Base-by-base conservation (phyloP, 148 eudicot genomes). In the Rheum nobile region DNA sequence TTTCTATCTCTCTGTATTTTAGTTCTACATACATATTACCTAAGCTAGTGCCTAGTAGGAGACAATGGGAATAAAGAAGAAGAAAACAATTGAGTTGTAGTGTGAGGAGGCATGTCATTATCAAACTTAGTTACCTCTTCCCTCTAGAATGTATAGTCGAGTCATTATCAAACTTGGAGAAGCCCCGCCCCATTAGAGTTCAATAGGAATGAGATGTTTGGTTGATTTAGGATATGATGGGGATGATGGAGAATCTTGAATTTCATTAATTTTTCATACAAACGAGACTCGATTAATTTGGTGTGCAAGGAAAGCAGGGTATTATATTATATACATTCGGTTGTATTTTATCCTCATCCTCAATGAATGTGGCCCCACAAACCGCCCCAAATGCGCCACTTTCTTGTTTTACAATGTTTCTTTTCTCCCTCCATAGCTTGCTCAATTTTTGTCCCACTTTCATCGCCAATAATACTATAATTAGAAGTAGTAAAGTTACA, bases 361-460 rank as follows among this genome's bases (percentile, higher is more conserved):
- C 8, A 24, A 24, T 55, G 12, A 55, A 55, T 8, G 28, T 79
- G 83, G 86, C 79, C 86, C 89, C 91, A 88, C 86, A 86, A 88
- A 84, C 91, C 91, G 89, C 88, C 89, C 89, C 84, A 88, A 72
- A 81, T 73, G 37, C 78, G 75, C 77, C 75, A 82, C 84, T 84
- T 79, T 79, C 91, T 83, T 88, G 31, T 46, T 79, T 83, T 81
- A 75, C 86, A 88, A 86, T 84, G 75, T 82, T 52, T 78, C 75
- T 39, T 43, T 76, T 41, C 73, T 44, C 67, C 35, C 80, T 83
- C 24, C 77, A 73, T 75, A 7, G 57, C 57, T 50, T 19, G 57
- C 67, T 59, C 67, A 59, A 28, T 11, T 28, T 59, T 12, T 24
- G 67, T 28, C 34, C 34, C 67, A 28, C 67, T 26, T 29, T 9